phyloP scores from a whole-genome alignment of 305 asterid species.

The Fraxinus floribunda region DNA sequence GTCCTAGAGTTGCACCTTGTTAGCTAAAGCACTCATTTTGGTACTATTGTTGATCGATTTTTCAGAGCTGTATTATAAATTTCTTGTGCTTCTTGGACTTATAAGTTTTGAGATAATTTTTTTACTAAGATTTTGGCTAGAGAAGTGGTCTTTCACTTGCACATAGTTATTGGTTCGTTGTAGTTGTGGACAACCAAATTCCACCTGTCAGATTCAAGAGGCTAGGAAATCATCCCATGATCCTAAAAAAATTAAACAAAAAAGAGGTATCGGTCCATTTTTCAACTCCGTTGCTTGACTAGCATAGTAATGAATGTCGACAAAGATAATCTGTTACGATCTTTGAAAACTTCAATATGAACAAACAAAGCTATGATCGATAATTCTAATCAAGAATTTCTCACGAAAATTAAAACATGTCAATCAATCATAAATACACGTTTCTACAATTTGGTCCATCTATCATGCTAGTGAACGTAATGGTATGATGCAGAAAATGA shows the following conservation, averaged over 20 bases:
- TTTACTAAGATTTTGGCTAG: conserved; percentile 20
- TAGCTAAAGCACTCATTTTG: conserved; percentile 39
- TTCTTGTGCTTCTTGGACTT: conserved; percentile 13
- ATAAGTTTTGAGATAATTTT: background rate
- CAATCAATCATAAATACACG: conserved; percentile 46
- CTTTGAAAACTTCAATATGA: conserved; percentile 1
- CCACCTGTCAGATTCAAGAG: background rate
- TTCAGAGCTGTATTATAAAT: background rate
- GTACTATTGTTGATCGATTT: conserved; percentile 13
- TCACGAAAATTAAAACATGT: conserved; percentile 23
- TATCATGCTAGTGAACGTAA: conserved; percentile 42
- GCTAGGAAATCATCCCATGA: background rate
- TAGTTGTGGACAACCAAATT: conserved; percentile 8
- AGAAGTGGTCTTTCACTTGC: conserved; percentile 24
- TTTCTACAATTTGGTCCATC: conserved; percentile 34
- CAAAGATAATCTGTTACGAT: background rate
- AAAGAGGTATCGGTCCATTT: background rate
- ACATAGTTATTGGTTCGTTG: background rate
- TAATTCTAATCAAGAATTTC: conserved; percentile 28
- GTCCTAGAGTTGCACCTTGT: conserved; percentile 34
- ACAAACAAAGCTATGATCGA: conserved; percentile 22
- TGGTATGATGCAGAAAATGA: conserved; percentile 37
- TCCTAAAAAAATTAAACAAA: background rate
- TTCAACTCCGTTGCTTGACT: background rate
- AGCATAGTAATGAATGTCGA: background rate